Conservation (phyloP, 768 basidiomycete species). For the Agaricus subrufescens region DNA sequence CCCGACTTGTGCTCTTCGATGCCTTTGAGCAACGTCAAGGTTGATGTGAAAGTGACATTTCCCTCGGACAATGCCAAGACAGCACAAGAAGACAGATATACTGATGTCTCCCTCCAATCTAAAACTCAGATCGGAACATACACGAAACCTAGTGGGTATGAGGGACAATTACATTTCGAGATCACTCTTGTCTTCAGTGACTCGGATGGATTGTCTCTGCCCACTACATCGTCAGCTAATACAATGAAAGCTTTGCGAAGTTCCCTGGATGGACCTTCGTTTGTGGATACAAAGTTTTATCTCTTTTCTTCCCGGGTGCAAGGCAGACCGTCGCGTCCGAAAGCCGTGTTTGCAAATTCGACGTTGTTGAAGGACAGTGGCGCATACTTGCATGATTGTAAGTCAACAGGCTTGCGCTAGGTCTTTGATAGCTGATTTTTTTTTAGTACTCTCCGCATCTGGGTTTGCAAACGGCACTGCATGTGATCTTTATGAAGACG, state of each 20-base stretch:
- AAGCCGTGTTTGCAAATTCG: conserved; percentile 6
- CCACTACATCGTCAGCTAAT: not conserved
- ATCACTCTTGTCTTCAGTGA: not conserved
- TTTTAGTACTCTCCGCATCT: conserved; percentile 2
- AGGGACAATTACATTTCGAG: not conserved
- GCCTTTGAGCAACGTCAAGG: not conserved
- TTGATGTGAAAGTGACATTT: not conserved
- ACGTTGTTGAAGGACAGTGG: not conserved
- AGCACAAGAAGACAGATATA: not conserved
- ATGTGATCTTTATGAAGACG: not conserved
- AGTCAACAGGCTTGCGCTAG: not conserved
- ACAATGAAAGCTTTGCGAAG: not conserved
- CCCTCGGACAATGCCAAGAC: not conserved
- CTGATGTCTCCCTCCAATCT: not conserved
- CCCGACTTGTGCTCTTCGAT: not conserved
- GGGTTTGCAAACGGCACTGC: not conserved
- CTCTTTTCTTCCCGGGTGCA: conserved; percentile 3
- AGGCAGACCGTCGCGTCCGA: not conserved
- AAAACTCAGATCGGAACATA: not conserved
- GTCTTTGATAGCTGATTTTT: not conserved
- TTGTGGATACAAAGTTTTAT: conserved; percentile 12
- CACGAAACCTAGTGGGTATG: not conserved
- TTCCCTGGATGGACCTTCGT: conserved; percentile 3
- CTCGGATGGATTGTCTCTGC: not conserved
- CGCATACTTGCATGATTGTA: conserved; percentile 1